Percentiles rank a stretch among this genome's conserved stretches.
These are phyloP conservation scores for Durotheca rogersii DNA, from an alignment of 495 filamentous ascomycete genomes.

Conservation along the genomic window DNA sequence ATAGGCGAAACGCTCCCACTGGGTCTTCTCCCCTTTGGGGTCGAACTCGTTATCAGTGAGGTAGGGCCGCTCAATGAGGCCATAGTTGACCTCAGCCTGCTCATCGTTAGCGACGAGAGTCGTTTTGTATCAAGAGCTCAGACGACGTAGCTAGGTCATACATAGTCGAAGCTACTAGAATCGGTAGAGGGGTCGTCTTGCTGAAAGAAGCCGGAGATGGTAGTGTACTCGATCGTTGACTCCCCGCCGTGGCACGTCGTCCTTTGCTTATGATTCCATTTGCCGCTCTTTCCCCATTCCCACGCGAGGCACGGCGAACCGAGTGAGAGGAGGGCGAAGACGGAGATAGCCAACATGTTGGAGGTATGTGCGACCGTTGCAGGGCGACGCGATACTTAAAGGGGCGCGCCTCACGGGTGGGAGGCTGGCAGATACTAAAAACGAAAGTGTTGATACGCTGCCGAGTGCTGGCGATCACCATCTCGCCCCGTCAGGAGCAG, in stretches of 20 bases:
- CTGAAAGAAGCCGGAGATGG: constrained; percentile 67
- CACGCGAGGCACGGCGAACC: constrained; percentile 13
- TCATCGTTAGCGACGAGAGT: constrained; percentile 1
- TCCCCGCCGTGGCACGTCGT: constrained; percentile 16
- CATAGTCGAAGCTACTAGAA: constrained; percentile 65
- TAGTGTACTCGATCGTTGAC: constrained; percentile 58
- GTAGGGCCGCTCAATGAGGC: constrained; percentile 62
- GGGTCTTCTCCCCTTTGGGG: constrained; percentile 46
- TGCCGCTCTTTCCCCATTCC: constrained; percentile 24
- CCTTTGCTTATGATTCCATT: constrained; percentile 12
- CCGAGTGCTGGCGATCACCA: constrained; percentile 8
- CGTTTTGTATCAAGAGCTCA: background rate
- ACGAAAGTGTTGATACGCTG: background rate
- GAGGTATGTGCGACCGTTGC: too few relatives aligned
- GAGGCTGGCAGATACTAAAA: background rate
- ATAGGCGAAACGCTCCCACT: constrained; percentile 66
- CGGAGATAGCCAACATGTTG: constrained; percentile 11
- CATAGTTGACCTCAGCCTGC: constrained; percentile 65
- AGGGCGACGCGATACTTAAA: background rate
- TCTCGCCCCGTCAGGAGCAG: constrained; percentile 4
- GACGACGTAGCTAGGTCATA: constrained; percentile 31
- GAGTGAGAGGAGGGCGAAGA: constrained; percentile 16
- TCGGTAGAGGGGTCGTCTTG: constrained; percentile 68
- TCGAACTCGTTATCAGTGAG: constrained; percentile 45
- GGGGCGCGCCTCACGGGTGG: background rate